Conservation (phyloP, 2,329 filamentous ascomycete genomes). For the Ascosphaera aggregata region DNA sequence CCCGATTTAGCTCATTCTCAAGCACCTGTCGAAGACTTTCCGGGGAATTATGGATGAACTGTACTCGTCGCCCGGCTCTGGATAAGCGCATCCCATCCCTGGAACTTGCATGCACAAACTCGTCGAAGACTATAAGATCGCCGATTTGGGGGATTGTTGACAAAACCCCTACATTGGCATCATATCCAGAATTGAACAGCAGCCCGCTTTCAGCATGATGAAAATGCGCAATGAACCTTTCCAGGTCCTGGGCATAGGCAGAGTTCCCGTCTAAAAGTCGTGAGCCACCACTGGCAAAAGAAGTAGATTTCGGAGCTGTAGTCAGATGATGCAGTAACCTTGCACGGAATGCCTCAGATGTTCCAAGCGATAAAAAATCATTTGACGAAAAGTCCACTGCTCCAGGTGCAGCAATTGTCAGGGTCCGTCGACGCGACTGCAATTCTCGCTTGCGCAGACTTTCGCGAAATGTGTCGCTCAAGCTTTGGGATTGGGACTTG, state of each 20-base stretch:
- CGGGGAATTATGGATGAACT: slow-evolving; percentile 26
- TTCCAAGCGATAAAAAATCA: slow-evolving; percentile 38
- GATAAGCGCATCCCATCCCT: slow-evolving; percentile 54
- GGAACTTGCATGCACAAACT: slow-evolving; percentile 52
- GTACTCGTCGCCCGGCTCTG: slow-evolving; percentile 24
- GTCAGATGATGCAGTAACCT: slow-evolving; percentile 26
- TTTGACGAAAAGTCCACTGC: slow-evolving; percentile 39
- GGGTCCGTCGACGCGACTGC: slow-evolving; percentile 22
- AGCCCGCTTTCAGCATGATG: slow-evolving; percentile 34
- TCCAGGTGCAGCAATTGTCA: slow-evolving; percentile 22
- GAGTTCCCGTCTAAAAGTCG: slow-evolving; percentile 44
- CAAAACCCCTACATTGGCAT: slow-evolving; percentile 43
- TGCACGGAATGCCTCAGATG: slow-evolving; percentile 22
- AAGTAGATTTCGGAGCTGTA: slow-evolving; percentile 13
- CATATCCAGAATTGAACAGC: slow-evolving; percentile 41
- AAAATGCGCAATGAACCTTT: slow-evolving; percentile 33
- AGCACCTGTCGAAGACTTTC: slow-evolving; percentile 17
- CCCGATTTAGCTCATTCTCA: slow-evolving; percentile 9
- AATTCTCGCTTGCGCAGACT: slow-evolving; percentile 17
- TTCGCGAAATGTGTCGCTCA: slow-evolving; percentile 11
- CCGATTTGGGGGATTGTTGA: slow-evolving; percentile 33
- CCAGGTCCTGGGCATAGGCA: slow-evolving; percentile 32
- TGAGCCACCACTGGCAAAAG: slow-evolving; percentile 34
- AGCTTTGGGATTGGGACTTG: slow-evolving; percentile 4
- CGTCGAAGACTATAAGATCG: slow-evolving; percentile 47